Conservation (phyloP, 176 grass and related monocot genomes). For the Tillandsia fasciculata region DNA sequence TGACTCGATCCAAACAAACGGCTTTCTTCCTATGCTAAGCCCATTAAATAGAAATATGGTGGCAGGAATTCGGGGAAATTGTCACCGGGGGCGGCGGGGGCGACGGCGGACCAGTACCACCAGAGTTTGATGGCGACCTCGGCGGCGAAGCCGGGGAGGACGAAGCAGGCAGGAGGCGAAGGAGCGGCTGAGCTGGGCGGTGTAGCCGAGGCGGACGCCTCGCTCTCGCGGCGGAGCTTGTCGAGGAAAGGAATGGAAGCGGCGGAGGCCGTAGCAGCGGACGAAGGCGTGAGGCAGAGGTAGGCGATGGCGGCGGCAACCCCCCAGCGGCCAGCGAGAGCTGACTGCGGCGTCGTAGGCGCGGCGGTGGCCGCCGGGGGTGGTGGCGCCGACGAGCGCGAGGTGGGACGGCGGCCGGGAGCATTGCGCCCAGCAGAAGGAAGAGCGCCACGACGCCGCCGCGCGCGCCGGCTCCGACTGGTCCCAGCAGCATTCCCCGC, state of each 20-base stretch:
- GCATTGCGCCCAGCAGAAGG: constrained; percentile 21
- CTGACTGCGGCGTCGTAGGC: constrained; percentile 60
- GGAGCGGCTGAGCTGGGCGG: constrained; percentile 29
- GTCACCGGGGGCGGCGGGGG: constrained; percentile 12
- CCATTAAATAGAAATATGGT: no score
- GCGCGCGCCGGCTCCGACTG: constrained; percentile 29
- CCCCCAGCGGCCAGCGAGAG: constrained; percentile 38
- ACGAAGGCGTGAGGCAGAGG: constrained; percentile 37
- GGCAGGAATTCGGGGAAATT: no score
- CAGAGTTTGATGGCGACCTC: constrained; percentile 61
- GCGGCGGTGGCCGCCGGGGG: neutral
- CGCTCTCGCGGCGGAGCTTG: constrained; percentile 41
- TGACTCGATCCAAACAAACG: no score
- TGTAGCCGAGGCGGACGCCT: constrained; percentile 45
- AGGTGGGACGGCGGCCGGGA: constrained; percentile 10
- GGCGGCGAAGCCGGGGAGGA: constrained; percentile 42
- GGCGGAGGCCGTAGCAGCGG: constrained; percentile 40
- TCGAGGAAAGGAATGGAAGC: constrained; percentile 79
- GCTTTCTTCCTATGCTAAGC: no score
- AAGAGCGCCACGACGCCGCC: constrained; percentile 28
- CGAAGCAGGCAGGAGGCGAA: constrained; percentile 54
- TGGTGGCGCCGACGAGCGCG: constrained; percentile 1
- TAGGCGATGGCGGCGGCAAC: constrained; percentile 38
- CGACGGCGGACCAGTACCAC: constrained; percentile 34
- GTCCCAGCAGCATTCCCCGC: constrained; percentile 54